Base-by-base conservation (phyloP, 768 basidiomycete genomes). In the Boletus vermiculosoides region DNA sequence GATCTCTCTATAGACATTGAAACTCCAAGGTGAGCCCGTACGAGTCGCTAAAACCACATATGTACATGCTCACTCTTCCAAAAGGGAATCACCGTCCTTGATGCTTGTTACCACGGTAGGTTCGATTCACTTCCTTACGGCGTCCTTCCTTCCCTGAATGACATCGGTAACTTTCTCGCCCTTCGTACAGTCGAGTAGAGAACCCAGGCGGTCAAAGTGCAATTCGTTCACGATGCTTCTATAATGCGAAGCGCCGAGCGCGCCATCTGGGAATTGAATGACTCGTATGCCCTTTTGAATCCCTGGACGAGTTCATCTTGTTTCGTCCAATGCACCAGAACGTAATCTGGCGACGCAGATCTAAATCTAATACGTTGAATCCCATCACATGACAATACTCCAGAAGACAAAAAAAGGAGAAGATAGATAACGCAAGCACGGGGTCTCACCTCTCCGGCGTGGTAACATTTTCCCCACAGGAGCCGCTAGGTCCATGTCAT, bases 401-500 rank as follows among this genome's bases (percentile, higher is more conserved):
- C 15, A 22, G 18, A 48, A 10, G 31, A 31, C 13, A 9, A 9
- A 12, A 42, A 11, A 42, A n/a, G 18, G 30, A n/a, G 4, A 0
- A 25, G 39, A 39, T 23, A 50, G 28, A 37, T 31, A 2, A 42
- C 4, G 28, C 25, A 22, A 34, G 22, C 37, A 28, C 10, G 42
- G 20, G 9, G n/a, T 15, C 68, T 52, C 44, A 77, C 82, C 77
- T 88, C 87, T 10, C 89, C 89, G 2, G 82, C 76, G 59, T 90
- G 90, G 55, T 72, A 75, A 10, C 73, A 73, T 69, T 90, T 90
- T 1, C 84, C 88, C 80, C 82, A 87, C 28, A 88, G 69, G 34
- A 88, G 87, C 89, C 0, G 83, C 80, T 31, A 85, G 57, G 6
- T 77, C 70, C 60, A 84, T 60, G 41, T 77, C 75, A 59, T 68